These are phyloP conservation scores for Neonothopanus nambi DNA, from an alignment of 1,284 basidiomycete species.

Conservation along the genomic window DNA sequence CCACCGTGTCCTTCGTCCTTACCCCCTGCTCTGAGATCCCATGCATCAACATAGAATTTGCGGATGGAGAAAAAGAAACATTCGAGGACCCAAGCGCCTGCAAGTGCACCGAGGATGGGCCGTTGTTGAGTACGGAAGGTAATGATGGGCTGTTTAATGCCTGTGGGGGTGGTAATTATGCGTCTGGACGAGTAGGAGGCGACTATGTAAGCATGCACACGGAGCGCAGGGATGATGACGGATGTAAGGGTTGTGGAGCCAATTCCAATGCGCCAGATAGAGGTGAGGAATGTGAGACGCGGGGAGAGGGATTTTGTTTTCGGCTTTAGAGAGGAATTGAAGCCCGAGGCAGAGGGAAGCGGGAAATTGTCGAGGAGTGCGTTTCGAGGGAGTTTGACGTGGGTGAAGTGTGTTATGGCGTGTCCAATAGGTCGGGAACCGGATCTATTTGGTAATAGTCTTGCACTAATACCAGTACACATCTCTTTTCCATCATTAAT, in stretches of 20 bases:
- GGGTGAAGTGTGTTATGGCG: background rate
- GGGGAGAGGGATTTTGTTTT: background rate
- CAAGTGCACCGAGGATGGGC: background rate
- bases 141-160: background rate
- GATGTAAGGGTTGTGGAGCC: background rate
- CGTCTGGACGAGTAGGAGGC: background rate
- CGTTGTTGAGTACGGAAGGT: background rate
- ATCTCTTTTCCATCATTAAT: background rate
- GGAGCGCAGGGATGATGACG: background rate
- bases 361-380: slow-evolving; percentile 15
- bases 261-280: background rate
- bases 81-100: background rate
- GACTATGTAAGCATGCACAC: background rate
- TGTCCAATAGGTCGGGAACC: background rate
- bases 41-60: background rate
- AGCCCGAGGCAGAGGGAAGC: too few species aligned
- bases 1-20: background rate
- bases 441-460: background rate
- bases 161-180: background rate
- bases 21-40: too few species aligned
- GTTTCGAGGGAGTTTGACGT: background rate
- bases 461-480: background rate
- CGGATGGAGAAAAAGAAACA: background rate
- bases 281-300: background rate
- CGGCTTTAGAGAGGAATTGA: background rate